phyloP scores from a whole-genome alignment of 148 eudicot genomes.

The Bassia scoparia region DNA sequence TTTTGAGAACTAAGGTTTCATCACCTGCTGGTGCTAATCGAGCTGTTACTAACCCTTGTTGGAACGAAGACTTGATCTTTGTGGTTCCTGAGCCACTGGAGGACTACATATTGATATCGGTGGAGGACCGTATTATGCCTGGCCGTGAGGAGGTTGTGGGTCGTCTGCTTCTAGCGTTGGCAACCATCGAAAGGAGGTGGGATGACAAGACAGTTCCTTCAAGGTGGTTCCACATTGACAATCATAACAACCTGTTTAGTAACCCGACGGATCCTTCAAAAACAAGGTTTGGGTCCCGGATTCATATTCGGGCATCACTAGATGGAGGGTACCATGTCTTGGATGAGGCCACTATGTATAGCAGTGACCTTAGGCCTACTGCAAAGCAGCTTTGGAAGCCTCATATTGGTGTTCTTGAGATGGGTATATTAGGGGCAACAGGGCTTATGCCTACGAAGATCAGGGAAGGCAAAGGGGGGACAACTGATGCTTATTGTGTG shows the following conservation, averaged over 20 bases:
- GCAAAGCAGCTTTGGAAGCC: slow-evolving; percentile 94
- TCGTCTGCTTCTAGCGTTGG: slow-evolving; percentile 50
- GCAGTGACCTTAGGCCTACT: slow-evolving; percentile 82
- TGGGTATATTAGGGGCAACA: slow-evolving; percentile 81
- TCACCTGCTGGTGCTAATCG: slow-evolving; percentile 40
- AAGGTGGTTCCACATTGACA: slow-evolving; percentile 77
- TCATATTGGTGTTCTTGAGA: slow-evolving; percentile 82
- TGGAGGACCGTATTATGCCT: slow-evolving; percentile 71
- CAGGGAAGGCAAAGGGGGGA: slow-evolving; percentile 67
- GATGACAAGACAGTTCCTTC: slow-evolving; percentile 67
- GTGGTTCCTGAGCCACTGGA: slow-evolving; percentile 94
- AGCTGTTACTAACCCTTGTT: slow-evolving; percentile 52
- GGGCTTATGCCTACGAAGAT: slow-evolving; percentile 80
- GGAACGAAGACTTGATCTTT: slow-evolving; percentile 90
- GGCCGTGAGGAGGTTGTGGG: slow-evolving; percentile 77
- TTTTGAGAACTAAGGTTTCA: slow-evolving; percentile 59
- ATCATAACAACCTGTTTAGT: slow-evolving; percentile 25
- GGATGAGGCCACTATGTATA: slow-evolving; percentile 83
- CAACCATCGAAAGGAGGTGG: slow-evolving; percentile 47
- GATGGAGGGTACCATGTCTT: slow-evolving; percentile 95
- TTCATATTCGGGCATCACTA: slow-evolving; percentile 64
- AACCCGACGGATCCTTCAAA: slow-evolving; percentile 40
- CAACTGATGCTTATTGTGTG: slow-evolving; percentile 82
- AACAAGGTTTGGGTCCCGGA: slow-evolving; percentile 57
- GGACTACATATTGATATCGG: slow-evolving; percentile 58